Percentiles rank a stretch among this genome's conserved stretches.
These are phyloP conservation scores for Linnemannia elongata DNA, from an alignment of 192 early-diverging fungal species.

Conservation along the genomic window DNA sequence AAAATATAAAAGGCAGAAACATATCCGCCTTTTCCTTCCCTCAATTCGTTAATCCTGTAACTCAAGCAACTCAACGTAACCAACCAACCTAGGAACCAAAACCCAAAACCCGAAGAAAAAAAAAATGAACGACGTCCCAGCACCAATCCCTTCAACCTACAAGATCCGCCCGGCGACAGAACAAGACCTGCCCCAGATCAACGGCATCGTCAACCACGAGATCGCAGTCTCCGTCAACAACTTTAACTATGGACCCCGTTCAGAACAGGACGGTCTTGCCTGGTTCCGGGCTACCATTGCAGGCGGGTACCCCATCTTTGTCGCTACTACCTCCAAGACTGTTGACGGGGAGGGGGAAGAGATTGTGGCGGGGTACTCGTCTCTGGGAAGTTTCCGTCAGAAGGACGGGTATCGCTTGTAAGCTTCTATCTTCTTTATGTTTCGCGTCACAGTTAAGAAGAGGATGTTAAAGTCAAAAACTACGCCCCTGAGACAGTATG, in stretches of 20 bases:
- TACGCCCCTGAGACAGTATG: no score
- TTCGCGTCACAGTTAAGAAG: background rate
- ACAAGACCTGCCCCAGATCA: conserved; percentile 54
- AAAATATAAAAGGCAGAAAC: no score
- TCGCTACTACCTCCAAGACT: conserved; percentile 55
- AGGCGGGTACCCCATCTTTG: conserved; percentile 63
- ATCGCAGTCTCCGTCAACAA: conserved; percentile 56
- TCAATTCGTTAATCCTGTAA: no score
- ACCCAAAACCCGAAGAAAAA: background rate
- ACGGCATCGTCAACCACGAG: conserved; percentile 65
- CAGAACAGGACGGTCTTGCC: conserved; percentile 47
- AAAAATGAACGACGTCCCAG: background rate
- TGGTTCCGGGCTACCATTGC: conserved; percentile 58
- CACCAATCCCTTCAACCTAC: conserved; percentile 18
- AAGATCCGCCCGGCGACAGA: conserved; percentile 56
- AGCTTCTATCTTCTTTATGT: conserved; percentile 12
- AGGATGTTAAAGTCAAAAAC: background rate
- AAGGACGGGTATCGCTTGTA: conserved; percentile 57
- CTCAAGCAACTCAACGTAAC: background rate
- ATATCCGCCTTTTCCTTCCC: no score
- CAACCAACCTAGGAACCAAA: background rate
- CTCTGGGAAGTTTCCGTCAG: conserved; percentile 43
- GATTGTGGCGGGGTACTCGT: conserved; percentile 37
- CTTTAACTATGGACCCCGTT: conserved; percentile 60
- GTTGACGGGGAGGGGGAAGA: conserved; percentile 21